Base-by-base conservation (phyloP, 2,329 filamentous ascomycete species). In the Alternaria conjuncta region DNA sequence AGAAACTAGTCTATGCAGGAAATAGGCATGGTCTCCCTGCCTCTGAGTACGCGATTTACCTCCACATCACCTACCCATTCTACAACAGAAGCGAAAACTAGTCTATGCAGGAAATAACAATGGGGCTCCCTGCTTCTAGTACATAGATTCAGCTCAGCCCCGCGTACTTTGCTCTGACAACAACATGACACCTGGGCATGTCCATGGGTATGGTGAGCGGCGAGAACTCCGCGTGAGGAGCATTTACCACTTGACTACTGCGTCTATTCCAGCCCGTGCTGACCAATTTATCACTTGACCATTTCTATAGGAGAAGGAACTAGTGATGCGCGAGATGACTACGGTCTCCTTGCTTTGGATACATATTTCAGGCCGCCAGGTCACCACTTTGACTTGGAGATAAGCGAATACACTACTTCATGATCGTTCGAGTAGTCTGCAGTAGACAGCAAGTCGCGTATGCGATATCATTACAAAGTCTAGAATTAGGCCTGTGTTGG, bases 401-500 rank as follows among this genome's bases (percentile, higher is more conserved):
- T 41, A 41, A n/a, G 32, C 32, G 32, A 36, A 41, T 41, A 6
- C 15, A 15, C 32, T 10, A 10, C 8, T 10, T 41, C 2, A 6
- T 41, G 32, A 9, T 41, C 2, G 15, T n/a, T 41, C 15, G 15
- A 41, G 15, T 41, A 41, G 32, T 41, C 32, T 41, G 15, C 32
- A 41, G 32, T 41, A 18, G 32, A 41, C 8, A 41, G 15, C 15
- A 18, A 41, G 15, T 41, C 15, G 32, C 15, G 32, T 41, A 41
- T 41, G 32, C 32, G 32, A 41, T 9, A 10, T 41, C 32, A 18
- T 41, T 41, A 41, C 32, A 41, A 3, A 41, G 15, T 41, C 32
- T 41, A 41, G 0, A n/a, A 3, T 5, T 0, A 41, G 15, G 2
- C 4, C 32, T 0, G n/a, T 1, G 32, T 0, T 5, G 5, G 15